These are phyloP conservation scores for Pichia eremophila DNA, from an alignment of 805 yeast genomes.

Conservation along the genomic window DNA sequence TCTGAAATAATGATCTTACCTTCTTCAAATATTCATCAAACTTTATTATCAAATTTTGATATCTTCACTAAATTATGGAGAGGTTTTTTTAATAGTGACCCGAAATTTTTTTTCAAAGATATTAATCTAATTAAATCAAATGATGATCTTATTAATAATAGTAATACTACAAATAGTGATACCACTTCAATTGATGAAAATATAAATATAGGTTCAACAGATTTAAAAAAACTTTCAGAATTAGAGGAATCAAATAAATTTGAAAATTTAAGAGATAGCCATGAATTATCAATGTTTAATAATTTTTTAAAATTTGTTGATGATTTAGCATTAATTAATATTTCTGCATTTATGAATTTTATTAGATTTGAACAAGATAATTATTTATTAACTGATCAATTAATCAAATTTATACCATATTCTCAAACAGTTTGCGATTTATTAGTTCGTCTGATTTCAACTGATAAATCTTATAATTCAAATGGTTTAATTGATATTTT, in stretches of 20 bases:
- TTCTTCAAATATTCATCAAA: constrained; percentile 14
- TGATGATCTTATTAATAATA: constrained; percentile 12
- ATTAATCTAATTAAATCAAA: not conserved
- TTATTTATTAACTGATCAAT: constrained; percentile 54
- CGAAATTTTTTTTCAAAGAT: constrained; percentile 7
- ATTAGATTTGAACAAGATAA: constrained; percentile 36
- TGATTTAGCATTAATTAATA: constrained; percentile 70
- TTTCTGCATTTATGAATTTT: constrained; percentile 66
- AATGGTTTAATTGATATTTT: constrained; percentile 76
- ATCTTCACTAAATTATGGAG: constrained; percentile 24
- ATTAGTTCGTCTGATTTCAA: constrained; percentile 72
- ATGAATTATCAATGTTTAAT: constrained; percentile 22
- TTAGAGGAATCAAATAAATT: constrained; percentile 14
- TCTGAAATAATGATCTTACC: constrained; percentile 23
- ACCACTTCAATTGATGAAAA: constrained; percentile 19
- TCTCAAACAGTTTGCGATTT: constrained; percentile 89
- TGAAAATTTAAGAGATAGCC: constrained; percentile 21
- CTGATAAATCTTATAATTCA: constrained; percentile 82
- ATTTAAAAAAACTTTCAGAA: constrained; percentile 10
- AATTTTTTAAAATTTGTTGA: constrained; percentile 78
- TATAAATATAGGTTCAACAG: constrained; percentile 11
- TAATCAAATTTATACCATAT: constrained; percentile 64
- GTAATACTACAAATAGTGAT: constrained; percentile 12
- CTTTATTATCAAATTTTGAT: constrained; percentile 15
- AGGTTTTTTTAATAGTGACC: constrained; percentile 23